Evolutionary conservation across 2,329 filamentous ascomycete genomes (phyloP).

Genomic region (Chlorencoelia australis): DNA sequence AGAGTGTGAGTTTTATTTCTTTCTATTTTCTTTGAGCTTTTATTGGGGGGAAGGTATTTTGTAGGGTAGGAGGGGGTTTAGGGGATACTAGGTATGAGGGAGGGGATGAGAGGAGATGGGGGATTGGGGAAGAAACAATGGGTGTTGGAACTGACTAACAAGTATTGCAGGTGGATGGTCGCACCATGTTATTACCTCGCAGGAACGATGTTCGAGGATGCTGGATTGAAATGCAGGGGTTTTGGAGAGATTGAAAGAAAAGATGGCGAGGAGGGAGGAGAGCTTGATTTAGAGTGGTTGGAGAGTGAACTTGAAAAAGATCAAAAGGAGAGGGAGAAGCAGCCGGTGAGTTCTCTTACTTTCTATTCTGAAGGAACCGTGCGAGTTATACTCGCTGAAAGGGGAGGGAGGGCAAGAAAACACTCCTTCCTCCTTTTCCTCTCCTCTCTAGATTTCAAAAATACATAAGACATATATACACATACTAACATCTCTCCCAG

Average conservation of each 20-base stretch:
- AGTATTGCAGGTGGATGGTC: no score
- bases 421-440: background rate
- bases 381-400: background rate
- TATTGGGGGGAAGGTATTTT: no score
- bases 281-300: slow-evolving; percentile 58
- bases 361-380: no score
- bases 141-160: no score
- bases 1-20: no score
- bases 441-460: background rate
- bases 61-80: no score
- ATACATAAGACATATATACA: background rate
- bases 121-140: no score
- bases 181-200: slow-evolving; percentile 79
- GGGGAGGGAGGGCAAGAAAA: background rate
- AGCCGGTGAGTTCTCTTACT: background rate
- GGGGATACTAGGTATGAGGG: no score
- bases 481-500: no score
- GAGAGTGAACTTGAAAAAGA: slow-evolving; percentile 25
- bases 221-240: slow-evolving; percentile 61
- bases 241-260: no score
- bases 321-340: slow-evolving; percentile 4
- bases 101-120: no score
- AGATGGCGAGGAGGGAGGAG: slow-evolving; percentile 68
- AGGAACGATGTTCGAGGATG: slow-evolving; percentile 75
- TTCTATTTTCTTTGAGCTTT: no score